Evolutionary conservation across 169 alveolate genomes (phyloP).

Genomic region (Plasmodium relictum): DNA sequence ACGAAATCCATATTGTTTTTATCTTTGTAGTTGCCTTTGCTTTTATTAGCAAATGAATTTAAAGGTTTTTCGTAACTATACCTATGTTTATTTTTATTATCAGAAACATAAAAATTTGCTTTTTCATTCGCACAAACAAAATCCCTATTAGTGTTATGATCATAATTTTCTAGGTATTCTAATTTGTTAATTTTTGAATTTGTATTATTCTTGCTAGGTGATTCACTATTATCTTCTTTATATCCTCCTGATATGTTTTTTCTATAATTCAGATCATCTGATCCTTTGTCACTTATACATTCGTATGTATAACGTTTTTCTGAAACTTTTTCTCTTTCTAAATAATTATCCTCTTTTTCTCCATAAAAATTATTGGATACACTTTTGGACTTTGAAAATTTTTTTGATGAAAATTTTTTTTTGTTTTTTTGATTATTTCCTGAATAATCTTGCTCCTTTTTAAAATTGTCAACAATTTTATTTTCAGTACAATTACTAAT

Average conservation of each 20-base stretch:
- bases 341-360: conserved; percentile 19
- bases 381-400: conserved; percentile 37
- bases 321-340: conserved; percentile 20
- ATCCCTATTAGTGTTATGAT: no score
- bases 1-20: conserved; percentile 1
- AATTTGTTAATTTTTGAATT: not conserved
- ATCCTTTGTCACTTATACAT: not conserved
- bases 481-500: conserved; percentile 17
- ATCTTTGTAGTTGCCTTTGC: not conserved
- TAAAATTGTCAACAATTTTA: conserved; percentile 57
- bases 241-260: not conserved
- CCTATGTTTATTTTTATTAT: not conserved
- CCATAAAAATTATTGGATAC: conserved; percentile 43
- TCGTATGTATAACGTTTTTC: conserved; percentile 19
- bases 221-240: not conserved
- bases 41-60: not conserved
- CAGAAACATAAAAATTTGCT: no score
- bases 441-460: conserved; percentile 19
- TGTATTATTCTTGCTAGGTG: not conserved
- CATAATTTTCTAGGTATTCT: no score
- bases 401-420: conserved; percentile 24
- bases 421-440: conserved; percentile 24
- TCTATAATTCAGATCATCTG: conserved; percentile 1
- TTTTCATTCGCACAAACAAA: no score
- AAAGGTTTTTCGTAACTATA: not conserved